A percentile compares a stretch with the other conserved stretches of the same genome.
Conservation (phyloP, 148 eudicot species). For the Cornus kousa region DNA sequence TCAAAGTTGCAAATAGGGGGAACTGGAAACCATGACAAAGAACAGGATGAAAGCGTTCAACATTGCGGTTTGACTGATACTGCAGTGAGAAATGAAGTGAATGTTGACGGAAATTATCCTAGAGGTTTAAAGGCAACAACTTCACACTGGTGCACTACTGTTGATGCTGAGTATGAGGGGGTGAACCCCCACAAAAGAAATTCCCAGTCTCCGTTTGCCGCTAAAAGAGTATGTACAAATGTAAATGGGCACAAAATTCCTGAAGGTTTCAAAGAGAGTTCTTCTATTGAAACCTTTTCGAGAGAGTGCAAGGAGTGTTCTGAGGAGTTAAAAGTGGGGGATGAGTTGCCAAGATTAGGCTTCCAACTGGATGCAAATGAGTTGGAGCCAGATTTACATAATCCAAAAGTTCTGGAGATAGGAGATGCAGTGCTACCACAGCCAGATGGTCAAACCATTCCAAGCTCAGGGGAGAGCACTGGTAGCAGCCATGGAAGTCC, state of each 20-base stretch:
- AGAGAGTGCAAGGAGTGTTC: conserved; percentile 24
- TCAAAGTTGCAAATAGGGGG: conserved; percentile 48
- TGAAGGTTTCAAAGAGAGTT: conserved; percentile 14
- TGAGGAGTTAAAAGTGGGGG: conserved; percentile 13
- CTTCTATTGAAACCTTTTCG: conserved; percentile 18
- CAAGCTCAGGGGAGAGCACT: conserved; percentile 35
- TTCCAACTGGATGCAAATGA: conserved; percentile 21
- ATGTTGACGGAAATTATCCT: conserved; percentile 19
- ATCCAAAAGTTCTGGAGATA: conserved; percentile 22
- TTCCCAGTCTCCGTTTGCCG: conserved; percentile 14
- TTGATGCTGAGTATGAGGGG: conserved; percentile 8
- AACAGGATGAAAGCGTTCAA: conserved; percentile 22
- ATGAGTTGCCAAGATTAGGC: conserved; percentile 22
- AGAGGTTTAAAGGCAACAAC: conserved; percentile 21
- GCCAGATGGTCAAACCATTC: conserved; percentile 22
- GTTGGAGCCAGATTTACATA: conserved; percentile 27
- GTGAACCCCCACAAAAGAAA: conserved; percentile 7
- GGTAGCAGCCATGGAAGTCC: conserved; percentile 37
- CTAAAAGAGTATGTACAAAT: conserved; percentile 12
- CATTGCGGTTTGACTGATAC: conserved; percentile 24
- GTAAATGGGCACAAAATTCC: conserved; percentile 12
- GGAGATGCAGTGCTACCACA: conserved; percentile 32
- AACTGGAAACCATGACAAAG: conserved; percentile 26
- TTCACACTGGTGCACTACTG: conserved; percentile 6
- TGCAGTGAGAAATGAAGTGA: conserved; percentile 14